Evolutionary conservation across 192 early-diverging fungal genomes (phyloP).

Genomic region (Mortierella hygrophila): DNA sequence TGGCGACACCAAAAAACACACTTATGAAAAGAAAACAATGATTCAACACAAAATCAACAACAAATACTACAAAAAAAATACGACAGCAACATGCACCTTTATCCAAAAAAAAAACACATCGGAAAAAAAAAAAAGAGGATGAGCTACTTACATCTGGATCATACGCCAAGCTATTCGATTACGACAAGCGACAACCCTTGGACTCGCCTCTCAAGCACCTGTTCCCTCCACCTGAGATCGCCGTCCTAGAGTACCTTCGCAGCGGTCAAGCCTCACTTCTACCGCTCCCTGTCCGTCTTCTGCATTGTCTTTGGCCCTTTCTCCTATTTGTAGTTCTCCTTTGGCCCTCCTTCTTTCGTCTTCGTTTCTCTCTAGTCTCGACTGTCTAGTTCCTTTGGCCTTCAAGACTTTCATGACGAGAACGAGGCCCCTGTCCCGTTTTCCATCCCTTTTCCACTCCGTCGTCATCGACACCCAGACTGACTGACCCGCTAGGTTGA

Average conservation of each 20-base stretch:
- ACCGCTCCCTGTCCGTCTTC: neutral
- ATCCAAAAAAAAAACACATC: neutral
- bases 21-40: neutral
- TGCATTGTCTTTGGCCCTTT: neutral
- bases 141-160: neutral
- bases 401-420: neutral
- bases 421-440: neutral
- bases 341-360: neutral
- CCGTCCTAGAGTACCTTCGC: neutral
- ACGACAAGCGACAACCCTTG: neutral
- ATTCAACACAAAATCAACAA: neutral
- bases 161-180: neutral
- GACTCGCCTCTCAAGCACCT: neutral
- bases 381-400: too few relatives aligned
- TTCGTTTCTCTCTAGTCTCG: too few relatives aligned
- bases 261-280: neutral
- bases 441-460: neutral
- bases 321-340: neutral
- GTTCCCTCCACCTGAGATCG: neutral
- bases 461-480: neutral
- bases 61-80: neutral
- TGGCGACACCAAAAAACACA: neutral
- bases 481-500: neutral
- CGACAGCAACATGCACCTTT: neutral
- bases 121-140: conserved; percentile 6